These are phyloP conservation scores for Trichoderma gracile DNA, from an alignment of 2,329 filamentous ascomycete species.

Conservation along the genomic window DNA sequence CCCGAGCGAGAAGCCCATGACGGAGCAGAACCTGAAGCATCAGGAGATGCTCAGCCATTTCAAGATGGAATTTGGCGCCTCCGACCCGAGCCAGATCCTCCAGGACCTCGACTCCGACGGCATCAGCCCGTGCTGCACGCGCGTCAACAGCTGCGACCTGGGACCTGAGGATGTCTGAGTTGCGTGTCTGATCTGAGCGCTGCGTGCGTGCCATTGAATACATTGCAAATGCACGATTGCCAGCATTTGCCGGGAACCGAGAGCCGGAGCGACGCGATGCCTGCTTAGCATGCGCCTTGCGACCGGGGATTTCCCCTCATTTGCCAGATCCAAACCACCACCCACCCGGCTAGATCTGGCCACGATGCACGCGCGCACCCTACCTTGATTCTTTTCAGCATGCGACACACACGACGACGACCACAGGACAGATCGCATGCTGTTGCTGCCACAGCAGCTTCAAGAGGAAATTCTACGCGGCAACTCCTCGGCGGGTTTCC, in stretches of 20 bases:
- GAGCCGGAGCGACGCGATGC: background rate
- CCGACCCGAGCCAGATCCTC: conserved; percentile 36
- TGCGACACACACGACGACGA: background rate
- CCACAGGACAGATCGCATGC: background rate
- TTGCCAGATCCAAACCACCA: conserved; percentile 16
- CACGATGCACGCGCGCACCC: conserved; percentile 5
- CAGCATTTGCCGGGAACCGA: conserved; percentile 10
- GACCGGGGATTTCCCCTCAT: conserved; percentile 21
- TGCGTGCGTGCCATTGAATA: background rate
- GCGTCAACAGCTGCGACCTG: conserved; percentile 41
- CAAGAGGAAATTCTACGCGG: background rate
- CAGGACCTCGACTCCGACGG: conserved; percentile 39
- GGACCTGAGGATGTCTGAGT: conserved; percentile 20
- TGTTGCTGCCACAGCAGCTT: background rate
- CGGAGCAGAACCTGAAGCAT: conserved; percentile 48
- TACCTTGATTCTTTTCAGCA: background rate
- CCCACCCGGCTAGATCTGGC: conserved; percentile 14
- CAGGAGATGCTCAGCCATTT: conserved; percentile 50
- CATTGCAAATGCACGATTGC: background rate
- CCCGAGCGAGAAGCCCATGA: conserved; percentile 49
- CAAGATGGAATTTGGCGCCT: conserved; percentile 49
- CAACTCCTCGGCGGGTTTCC: background rate
- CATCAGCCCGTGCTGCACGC: conserved; percentile 50
- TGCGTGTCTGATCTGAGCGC: background rate
- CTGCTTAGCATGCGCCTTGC: conserved; percentile 14